A percentile compares a stretch with the other conserved stretches of the same genome.
Conservation (phyloP, 2,329 filamentous ascomycete genomes). For the Colletotrichum paranaense region DNA sequence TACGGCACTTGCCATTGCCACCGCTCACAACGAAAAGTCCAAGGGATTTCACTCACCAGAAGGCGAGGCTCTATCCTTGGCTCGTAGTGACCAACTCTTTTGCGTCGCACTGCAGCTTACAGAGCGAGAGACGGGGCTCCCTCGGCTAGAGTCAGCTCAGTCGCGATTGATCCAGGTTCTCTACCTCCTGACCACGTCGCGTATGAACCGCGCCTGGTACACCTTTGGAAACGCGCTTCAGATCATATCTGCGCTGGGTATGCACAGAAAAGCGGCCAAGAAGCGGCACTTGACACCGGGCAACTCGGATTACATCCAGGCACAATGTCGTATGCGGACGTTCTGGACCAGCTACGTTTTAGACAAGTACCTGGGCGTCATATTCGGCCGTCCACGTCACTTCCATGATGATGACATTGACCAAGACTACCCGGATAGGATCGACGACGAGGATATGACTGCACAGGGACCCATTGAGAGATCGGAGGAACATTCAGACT, state of each 20-base stretch:
- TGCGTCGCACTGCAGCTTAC: constrained; percentile 51
- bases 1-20: constrained; percentile 59
- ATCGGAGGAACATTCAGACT: constrained; percentile 50
- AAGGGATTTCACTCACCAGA: constrained; percentile 39
- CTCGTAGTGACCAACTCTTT: constrained; percentile 55
- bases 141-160: constrained; percentile 62
- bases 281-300: constrained; percentile 35
- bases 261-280: constrained; percentile 50
- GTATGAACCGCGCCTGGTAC: constrained; percentile 71
- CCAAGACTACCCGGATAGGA: constrained; percentile 63
- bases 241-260: constrained; percentile 58
- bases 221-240: constrained; percentile 68
- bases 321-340: constrained; percentile 65
- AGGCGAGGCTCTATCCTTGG: constrained; percentile 41
- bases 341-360: constrained; percentile 74
- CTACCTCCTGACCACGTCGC: constrained; percentile 68
- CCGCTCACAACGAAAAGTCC: constrained; percentile 55
- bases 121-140: constrained; percentile 40
- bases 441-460: constrained; percentile 69
- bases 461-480: constrained; percentile 41
- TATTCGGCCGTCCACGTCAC: constrained; percentile 69
- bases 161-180: constrained; percentile 67
- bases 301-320: constrained; percentile 54
- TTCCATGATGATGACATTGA: constrained; percentile 74
- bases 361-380: constrained; percentile 73